These are phyloP conservation scores for Metschnikowia santaceciliae DNA, from an alignment of 805 yeast species.

Conservation along the genomic window DNA sequence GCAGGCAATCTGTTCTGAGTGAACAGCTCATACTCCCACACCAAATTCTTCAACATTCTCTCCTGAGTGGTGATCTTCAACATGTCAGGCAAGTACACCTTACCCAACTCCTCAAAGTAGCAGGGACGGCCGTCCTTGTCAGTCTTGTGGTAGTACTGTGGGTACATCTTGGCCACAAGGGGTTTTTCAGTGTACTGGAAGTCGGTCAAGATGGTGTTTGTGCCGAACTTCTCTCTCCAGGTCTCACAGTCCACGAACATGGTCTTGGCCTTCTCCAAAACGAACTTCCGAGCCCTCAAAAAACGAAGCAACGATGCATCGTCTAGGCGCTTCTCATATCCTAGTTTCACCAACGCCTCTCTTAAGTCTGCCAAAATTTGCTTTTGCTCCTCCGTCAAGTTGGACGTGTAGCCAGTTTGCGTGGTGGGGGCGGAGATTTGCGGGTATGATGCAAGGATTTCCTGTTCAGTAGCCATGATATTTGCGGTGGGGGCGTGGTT, in stretches of 20 bases:
- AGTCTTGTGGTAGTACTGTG: constrained; percentile 95
- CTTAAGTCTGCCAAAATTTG: constrained; percentile 56
- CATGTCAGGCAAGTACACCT: constrained; percentile 87
- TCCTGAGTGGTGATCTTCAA: constrained; percentile 91
- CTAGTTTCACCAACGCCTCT: constrained; percentile 53
- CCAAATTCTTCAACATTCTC: constrained; percentile 91
- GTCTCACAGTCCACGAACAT: constrained; percentile 87
- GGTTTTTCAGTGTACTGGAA: constrained; percentile 94
- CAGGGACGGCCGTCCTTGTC: constrained; percentile 97
- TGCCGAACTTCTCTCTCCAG: constrained; percentile 87
- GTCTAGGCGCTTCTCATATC: constrained; percentile 76
- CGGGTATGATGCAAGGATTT: constrained; percentile 59
- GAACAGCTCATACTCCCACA: constrained; percentile 96
- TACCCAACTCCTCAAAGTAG: constrained; percentile 89
- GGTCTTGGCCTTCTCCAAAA: constrained; percentile 65
- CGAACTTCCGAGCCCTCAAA: constrained; percentile 93
- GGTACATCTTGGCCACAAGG: constrained; percentile 81
- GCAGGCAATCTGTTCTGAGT: constrained; percentile 85
- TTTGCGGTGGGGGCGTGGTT: background rate
- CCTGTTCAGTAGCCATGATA: constrained; percentile 29
- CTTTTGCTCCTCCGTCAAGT: constrained; percentile 66
- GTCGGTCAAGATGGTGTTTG: constrained; percentile 79
- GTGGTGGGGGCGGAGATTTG: constrained; percentile 58
- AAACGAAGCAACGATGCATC: constrained; percentile 83
- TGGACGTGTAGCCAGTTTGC: constrained; percentile 79